Percentiles rank a stretch among this genome's conserved stretches.
Evolutionary conservation across 1,284 basidiomycete species (phyloP).

Genomic region (Sporisorium iseilematis-ciliati): DNA sequence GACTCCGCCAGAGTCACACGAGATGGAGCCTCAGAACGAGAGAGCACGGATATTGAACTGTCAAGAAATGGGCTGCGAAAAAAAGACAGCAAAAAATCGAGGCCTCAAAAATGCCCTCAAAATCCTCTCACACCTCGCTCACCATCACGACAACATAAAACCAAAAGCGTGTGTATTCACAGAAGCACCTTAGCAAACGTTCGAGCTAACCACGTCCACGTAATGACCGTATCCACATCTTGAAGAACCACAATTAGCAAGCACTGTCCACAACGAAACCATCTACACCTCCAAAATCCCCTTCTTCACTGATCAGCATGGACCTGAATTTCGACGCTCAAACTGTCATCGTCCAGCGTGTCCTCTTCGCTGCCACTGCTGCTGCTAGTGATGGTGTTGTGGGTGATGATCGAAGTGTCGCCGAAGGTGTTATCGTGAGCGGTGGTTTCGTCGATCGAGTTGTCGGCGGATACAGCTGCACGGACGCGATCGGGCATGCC

Average conservation of each 20-base stretch:
- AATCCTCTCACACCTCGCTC: too few species aligned
- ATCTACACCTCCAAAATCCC: background rate
- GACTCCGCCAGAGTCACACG: too few species aligned
- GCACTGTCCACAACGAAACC: background rate
- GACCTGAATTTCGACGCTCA: constrained; percentile 38
- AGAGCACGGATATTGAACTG: too few species aligned
- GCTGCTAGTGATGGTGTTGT: background rate
- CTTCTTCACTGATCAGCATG: background rate
- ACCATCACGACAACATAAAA: too few species aligned
- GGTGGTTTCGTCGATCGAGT: constrained; percentile 28
- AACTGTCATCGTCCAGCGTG: constrained; percentile 23
- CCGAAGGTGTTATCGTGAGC: background rate
- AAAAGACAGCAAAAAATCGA: too few species aligned
- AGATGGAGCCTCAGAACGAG: too few species aligned
- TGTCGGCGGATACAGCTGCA: constrained; percentile 36
- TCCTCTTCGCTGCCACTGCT: constrained; percentile 3
- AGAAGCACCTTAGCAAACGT: too few species aligned
- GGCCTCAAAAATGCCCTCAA: too few species aligned
- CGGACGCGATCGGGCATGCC: constrained; percentile 15
- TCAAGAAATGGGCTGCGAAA: too few species aligned
- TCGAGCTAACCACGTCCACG: too few species aligned
- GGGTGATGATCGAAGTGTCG: constrained; percentile 1
- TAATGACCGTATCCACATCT: too few species aligned
- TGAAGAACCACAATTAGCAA: background rate
- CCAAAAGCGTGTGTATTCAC: too few species aligned